phyloP scores from a whole-genome alignment of 176 grass and related monocot species.

The Tillandsia leiboldiana region DNA sequence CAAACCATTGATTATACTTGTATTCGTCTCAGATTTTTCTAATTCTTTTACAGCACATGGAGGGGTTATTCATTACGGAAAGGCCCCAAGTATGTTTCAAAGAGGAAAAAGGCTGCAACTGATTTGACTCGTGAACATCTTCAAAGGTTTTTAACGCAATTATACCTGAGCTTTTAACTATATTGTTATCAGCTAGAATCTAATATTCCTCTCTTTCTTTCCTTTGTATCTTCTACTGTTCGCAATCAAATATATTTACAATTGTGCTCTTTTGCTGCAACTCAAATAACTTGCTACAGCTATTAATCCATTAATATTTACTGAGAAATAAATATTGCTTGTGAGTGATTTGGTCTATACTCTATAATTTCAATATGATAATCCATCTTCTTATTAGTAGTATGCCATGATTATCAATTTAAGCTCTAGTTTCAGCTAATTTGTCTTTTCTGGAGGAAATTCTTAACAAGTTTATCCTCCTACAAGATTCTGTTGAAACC shows the following conservation, averaged over 20 bases:
- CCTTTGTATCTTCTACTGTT: not conserved
- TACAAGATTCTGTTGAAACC: too few species aligned
- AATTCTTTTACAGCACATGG: slow-evolving; percentile 37
- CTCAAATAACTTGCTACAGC: not conserved
- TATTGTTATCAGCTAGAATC: not conserved
- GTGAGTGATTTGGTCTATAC: too few species aligned
- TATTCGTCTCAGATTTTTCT: not conserved
- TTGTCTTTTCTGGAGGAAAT: too few species aligned
- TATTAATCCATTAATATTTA: too few species aligned
- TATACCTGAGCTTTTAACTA: not conserved
- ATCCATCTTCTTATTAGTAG: too few species aligned
- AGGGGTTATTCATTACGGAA: slow-evolving; percentile 78
- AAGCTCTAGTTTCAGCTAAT: too few species aligned
- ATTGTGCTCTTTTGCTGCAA: not conserved
- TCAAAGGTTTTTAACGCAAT: slow-evolving; percentile 46
- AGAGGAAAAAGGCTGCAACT: slow-evolving; percentile 82
- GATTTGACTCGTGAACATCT: slow-evolving; percentile 89
- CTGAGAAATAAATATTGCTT: too few species aligned
- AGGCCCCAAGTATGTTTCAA: slow-evolving; percentile 68
- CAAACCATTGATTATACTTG: not conserved
- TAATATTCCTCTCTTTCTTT: too few species aligned
- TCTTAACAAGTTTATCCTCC: too few species aligned
- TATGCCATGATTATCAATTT: too few species aligned
- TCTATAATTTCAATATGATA: too few species aligned
- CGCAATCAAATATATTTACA: not conserved